Conservation (phyloP, 805 yeast species). For the Wickerhamomyces rabaulensis region DNA sequence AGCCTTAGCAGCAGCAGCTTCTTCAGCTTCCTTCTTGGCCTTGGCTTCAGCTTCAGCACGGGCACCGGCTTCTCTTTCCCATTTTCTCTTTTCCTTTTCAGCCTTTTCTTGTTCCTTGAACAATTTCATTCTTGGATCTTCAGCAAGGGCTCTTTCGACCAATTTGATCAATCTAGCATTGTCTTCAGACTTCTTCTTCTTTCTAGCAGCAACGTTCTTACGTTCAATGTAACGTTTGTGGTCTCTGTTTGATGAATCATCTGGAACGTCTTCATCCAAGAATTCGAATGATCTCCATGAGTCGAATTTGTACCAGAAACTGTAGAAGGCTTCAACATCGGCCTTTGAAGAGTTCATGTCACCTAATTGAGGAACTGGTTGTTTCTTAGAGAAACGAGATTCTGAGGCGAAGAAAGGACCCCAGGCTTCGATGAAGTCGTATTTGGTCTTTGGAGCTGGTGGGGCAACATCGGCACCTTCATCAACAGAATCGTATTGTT, state of each 20-base stretch:
- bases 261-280: conserved; percentile 98
- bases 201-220: conserved; percentile 94
- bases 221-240: conserved; percentile 98
- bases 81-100: conserved; percentile 90
- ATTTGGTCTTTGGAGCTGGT: conserved; percentile 58
- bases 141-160: conserved; percentile 81
- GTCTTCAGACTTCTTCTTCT: conserved; percentile 97
- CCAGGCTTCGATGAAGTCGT: conserved; percentile 90
- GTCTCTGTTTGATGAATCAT: conserved; percentile 98
- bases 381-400: conserved; percentile 86
- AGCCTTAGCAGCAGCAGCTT: conserved; percentile 72
- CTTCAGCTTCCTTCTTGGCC: conserved; percentile 83
- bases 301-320: conserved; percentile 89
- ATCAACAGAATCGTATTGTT: conserved; percentile 95
- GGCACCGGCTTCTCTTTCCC: conserved; percentile 98
- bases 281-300: conserved; percentile 98
- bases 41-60: conserved; percentile 95
- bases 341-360: conserved; percentile 59
- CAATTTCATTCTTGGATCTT: conserved; percentile 91
- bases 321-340: conserved; percentile 83
- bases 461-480: conserved; percentile 78
- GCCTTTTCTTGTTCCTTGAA: conserved; percentile 93
- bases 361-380: conserved; percentile 86
- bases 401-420: conserved; percentile 87
- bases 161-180: conserved; percentile 81